Percentiles rank a stretch among this genome's conserved stretches.
phyloP scores from a whole-genome alignment of 192 early-diverging fungal species.

The Glomus cerebriforme region DNA sequence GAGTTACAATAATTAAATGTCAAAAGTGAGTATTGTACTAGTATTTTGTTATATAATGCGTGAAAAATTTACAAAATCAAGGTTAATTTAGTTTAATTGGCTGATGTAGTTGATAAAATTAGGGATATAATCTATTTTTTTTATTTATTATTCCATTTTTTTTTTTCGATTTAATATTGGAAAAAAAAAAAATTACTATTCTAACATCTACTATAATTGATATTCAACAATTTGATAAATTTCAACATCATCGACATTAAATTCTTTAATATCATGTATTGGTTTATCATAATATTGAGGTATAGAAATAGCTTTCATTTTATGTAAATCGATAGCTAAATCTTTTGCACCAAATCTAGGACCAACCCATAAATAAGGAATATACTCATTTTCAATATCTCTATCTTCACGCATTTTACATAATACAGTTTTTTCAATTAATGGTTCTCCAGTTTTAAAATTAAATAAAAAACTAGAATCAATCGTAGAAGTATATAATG shows the following conservation, averaged over 20 bases:
- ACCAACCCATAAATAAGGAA: not conserved
- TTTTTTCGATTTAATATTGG: no score
- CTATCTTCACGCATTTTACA: not conserved
- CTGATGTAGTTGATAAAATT: no score
- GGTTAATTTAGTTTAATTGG: no score
- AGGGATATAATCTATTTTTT: no score
- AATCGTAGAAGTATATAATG: not conserved
- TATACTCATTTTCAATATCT: not conserved
- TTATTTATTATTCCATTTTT: no score
- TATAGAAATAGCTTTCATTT: not conserved
- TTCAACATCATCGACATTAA: constrained; percentile 2
- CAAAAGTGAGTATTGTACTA: no score
- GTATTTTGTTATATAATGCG: no score
- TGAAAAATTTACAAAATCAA: no score
- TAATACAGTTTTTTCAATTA: not conserved
- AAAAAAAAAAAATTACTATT: no score
- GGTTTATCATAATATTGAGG: not conserved
- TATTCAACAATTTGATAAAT: not conserved
- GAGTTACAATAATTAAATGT: no score
- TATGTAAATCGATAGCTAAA: constrained; percentile 6
- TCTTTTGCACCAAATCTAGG: constrained; percentile 3
- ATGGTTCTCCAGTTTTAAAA: not conserved
- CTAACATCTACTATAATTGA: not conserved
- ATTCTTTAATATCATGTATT: not conserved
- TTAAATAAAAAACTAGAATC: not conserved